A percentile compares a stretch with the other conserved stretches of the same genome.
Conservation (phyloP, 495 filamentous ascomycete species). For the Penicillium mononematosum region DNA sequence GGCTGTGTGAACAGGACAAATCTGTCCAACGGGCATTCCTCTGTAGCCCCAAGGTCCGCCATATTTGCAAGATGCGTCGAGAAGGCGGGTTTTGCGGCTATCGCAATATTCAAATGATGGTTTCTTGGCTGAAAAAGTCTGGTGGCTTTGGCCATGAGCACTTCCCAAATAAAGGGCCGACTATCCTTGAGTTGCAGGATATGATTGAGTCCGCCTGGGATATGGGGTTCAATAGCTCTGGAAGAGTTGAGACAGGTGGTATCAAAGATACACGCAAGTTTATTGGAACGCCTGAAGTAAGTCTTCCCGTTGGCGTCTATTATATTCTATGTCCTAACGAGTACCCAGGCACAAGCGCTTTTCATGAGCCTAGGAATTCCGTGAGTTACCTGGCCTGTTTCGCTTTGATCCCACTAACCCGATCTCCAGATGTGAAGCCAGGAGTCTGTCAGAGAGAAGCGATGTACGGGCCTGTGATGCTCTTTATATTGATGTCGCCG, state of each 20-base stretch:
- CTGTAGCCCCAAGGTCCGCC: constrained; percentile 72
- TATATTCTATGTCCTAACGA: constrained; percentile 13
- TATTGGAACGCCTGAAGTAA: constrained; percentile 90
- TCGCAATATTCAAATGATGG: constrained; percentile 92
- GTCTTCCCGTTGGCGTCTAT: constrained; percentile 1
- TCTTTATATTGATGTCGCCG: constrained; percentile 66
- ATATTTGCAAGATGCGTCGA: constrained; percentile 74
- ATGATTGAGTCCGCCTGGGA: constrained; percentile 92
- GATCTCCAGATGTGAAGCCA: constrained; percentile 49
- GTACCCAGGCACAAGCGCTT: constrained; percentile 71
- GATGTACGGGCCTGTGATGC: constrained; percentile 49
- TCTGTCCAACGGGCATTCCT: constrained; percentile 69
- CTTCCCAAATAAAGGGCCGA: constrained; percentile 64
- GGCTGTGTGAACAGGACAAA: constrained; percentile 66
- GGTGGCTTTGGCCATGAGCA: constrained; percentile 54
- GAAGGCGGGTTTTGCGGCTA: constrained; percentile 98
- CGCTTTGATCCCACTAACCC: neutral
- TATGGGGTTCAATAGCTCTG: constrained; percentile 70
- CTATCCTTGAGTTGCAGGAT: constrained; percentile 82
- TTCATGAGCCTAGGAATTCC: constrained; percentile 66
- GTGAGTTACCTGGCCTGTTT: constrained; percentile 44
- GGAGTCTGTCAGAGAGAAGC: constrained; percentile 43
- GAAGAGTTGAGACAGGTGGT: constrained; percentile 79
- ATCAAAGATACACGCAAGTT: constrained; percentile 88
- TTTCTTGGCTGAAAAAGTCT: constrained; percentile 69